Evolutionary conservation across 1,139 yeast species (phyloP).

Genomic region (Candida buenavistaensis): DNA sequence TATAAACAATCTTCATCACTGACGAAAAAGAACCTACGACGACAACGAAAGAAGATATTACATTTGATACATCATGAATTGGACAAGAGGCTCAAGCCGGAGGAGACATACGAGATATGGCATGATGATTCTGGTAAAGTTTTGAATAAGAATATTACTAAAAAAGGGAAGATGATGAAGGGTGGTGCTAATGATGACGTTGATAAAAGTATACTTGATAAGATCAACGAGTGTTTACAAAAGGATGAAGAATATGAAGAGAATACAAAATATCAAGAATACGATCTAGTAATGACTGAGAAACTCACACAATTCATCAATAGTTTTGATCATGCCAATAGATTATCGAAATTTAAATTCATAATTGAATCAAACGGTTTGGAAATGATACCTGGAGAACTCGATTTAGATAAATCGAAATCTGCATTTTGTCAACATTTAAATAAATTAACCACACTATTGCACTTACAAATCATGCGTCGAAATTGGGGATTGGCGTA

Average conservation of each 20-base stretch:
- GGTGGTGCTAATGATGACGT: too few species aligned
- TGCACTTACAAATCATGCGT: constrained; percentile 40
- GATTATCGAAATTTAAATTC: constrained; percentile 25
- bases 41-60: constrained; percentile 16
- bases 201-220: constrained; percentile 5
- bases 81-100: constrained; percentile 23
- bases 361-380: constrained; percentile 28
- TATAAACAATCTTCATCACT: constrained; percentile 8
- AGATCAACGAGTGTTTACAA: constrained; percentile 12
- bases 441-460: constrained; percentile 29
- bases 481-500: constrained; percentile 58
- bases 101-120: constrained; percentile 43
- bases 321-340: constrained; percentile 22
- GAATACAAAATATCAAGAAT: constrained; percentile 9
- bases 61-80: constrained; percentile 18
- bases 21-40: constrained; percentile 13
- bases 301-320: constrained; percentile 17
- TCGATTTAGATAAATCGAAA: constrained; percentile 5
- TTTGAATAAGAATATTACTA: constrained; percentile 4
- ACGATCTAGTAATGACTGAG: constrained; percentile 11
- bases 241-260: constrained; percentile 13
- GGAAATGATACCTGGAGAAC: constrained; percentile 28
- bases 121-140: constrained; percentile 20
- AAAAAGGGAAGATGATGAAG: not conserved
- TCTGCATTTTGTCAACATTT: constrained; percentile 26